phyloP scores from a whole-genome alignment of 2,329 filamentous ascomycete genomes.

The Fusarium sp. region DNA sequence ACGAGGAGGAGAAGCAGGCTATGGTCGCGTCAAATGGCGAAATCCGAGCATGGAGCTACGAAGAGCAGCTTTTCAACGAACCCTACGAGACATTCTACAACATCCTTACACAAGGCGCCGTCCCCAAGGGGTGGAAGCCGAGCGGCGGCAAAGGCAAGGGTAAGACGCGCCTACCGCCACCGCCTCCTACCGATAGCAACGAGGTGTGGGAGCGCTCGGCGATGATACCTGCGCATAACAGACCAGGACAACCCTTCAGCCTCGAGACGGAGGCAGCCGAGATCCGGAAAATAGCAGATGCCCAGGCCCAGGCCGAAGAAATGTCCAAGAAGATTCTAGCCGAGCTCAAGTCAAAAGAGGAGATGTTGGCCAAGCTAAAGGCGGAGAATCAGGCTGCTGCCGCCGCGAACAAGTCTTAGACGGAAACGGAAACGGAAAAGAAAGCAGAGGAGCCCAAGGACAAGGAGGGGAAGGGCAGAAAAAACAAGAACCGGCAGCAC shows the following conservation, averaged over 20 bases:
- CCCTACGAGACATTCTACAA: constrained; percentile 94
- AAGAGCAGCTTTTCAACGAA: constrained; percentile 97
- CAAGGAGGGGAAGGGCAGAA: neutral
- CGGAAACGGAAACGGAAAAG: constrained; percentile 7
- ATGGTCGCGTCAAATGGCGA: constrained; percentile 69
- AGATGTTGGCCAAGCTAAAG: constrained; percentile 70
- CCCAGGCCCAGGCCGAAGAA: constrained; percentile 71
- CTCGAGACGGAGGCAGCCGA: constrained; percentile 75
- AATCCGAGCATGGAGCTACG: constrained; percentile 85
- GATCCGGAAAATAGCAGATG: constrained; percentile 70
- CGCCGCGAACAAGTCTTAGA: constrained; percentile 48
- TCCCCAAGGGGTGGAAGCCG: constrained; percentile 58
- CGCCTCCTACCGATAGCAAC: constrained; percentile 55
- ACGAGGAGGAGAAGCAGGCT: constrained; percentile 76
- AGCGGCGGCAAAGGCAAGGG: constrained; percentile 66
- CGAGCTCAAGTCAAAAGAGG: constrained; percentile 74
- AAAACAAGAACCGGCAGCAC: neutral
- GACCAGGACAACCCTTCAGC: constrained; percentile 79
- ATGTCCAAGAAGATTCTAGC: constrained; percentile 69
- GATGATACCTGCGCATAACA: constrained; percentile 76
- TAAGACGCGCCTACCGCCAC: constrained; percentile 56
- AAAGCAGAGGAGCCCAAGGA: neutral
- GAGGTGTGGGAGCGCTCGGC: constrained; percentile 75
- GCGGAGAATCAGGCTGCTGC: constrained; percentile 64
- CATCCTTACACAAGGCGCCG: constrained; percentile 80